These are phyloP conservation scores for Apiospora hydei DNA, from an alignment of 2,329 filamentous ascomycete genomes.

Conservation along the genomic window DNA sequence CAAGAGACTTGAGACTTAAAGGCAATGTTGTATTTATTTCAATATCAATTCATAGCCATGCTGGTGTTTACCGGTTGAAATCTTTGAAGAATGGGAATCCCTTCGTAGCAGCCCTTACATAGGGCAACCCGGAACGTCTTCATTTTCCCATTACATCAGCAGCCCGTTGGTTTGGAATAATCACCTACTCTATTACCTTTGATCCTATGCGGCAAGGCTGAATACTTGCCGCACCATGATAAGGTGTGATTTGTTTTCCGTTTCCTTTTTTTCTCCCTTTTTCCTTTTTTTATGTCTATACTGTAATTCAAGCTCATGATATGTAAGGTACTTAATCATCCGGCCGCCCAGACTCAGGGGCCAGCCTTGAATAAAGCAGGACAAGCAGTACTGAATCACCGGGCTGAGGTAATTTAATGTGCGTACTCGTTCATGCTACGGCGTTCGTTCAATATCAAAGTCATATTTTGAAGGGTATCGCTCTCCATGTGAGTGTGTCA, in stretches of 20 bases:
- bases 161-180: background rate
- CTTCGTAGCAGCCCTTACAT: background rate
- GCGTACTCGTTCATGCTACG: background rate
- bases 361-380: too few relatives aligned
- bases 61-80: background rate
- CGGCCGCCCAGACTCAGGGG: background rate
- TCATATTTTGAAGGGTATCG: background rate
- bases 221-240: background rate
- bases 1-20: too few relatives aligned
- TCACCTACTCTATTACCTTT: background rate
- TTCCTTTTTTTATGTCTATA: too few relatives aligned
- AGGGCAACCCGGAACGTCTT: background rate
- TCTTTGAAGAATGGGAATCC: background rate
- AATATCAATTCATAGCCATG: background rate
- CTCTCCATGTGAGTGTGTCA: background rate
- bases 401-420: too few relatives aligned
- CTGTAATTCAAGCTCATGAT: background rate
- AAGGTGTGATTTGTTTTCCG: background rate
- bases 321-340: too few relatives aligned
- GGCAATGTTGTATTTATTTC: background rate
- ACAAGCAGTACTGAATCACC: background rate
- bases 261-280: too few relatives aligned
- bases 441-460: too few relatives aligned
- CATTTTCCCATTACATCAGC: background rate
- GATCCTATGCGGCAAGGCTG: background rate